Evolutionary conservation across 2,329 filamentous ascomycete genomes (phyloP), one percentile per base, ranked within the genome.

Genomic region (Tolypocladium guangdongense): DNA sequence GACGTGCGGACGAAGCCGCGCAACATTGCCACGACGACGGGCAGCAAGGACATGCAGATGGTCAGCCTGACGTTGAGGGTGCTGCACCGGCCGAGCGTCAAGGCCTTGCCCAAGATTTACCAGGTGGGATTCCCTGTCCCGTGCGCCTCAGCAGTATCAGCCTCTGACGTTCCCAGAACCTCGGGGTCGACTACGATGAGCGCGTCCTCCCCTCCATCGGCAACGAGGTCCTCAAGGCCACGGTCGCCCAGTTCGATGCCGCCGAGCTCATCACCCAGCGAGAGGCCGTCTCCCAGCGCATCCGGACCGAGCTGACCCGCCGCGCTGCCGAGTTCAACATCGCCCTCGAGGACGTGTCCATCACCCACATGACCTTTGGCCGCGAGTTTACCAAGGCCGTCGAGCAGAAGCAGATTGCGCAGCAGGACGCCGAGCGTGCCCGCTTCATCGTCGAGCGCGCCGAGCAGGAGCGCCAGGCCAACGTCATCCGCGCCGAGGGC

Each of bases 361-460:
- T 99, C 73, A 99, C 93, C 57, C 93, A 99, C 81, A 99, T 99
- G 93, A 99, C 93, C 52, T 99, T 99, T 70, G 93, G 93, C 63
- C 92, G 92, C 73, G 93, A 99, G 74, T 99, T 99, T 80, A 99
- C 93, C 57, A 88, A 89, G 73, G 93, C 93, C 60, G 93, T 99
- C 65, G 93, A 99, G 78, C 93, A 99, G 83, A 99, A 99, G 84
- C 93, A 99, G 80, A 99, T 99, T 71, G 93, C 93, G 53, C 93
- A 99, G 77, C 93, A 99, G 75, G 93, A 99, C 68, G 93, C 93
- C 59, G 93, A 99, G 80, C 83, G 93, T 60, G 93, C 93, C 49
- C 83, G 93, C 61, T 99, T 99, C 78, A 95, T 99, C 63, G 93
- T 99, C 70, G 93, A 99, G 81, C 90, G 90, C 71, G 93, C 93